These are phyloP conservation scores for Peniophora sp. DNA, from an alignment of 1,284 basidiomycete species.

Conservation along the genomic window DNA sequence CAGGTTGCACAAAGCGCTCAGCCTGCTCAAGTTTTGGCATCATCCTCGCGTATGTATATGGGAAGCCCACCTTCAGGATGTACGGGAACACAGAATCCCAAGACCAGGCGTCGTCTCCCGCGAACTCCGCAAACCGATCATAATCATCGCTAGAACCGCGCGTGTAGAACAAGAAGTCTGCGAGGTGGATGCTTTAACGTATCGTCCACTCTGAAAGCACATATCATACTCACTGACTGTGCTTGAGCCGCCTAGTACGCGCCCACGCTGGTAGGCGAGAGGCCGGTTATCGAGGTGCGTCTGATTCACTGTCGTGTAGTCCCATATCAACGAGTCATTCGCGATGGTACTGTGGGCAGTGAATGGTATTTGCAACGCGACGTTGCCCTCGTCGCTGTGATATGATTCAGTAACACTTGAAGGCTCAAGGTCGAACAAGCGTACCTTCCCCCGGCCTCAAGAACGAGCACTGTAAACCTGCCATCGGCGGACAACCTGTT, in stretches of 20 bases:
- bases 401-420: not conserved
- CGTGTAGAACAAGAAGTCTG: slow-evolving; percentile 1
- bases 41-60: not conserved
- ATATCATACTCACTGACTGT: not conserved
- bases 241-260: slow-evolving; percentile 1
- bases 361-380: not conserved
- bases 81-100: not conserved
- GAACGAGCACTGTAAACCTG: not conserved
- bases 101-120: not conserved
- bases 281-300: not conserved
- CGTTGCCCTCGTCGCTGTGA: not conserved
- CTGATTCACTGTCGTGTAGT: slow-evolving; percentile 1
- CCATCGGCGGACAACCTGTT: not conserved
- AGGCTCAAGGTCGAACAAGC: not conserved
- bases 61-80: not conserved
- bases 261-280: not conserved
- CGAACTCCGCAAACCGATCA: not conserved
- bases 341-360: not conserved
- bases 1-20: slow-evolving; percentile 13
- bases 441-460: not conserved
- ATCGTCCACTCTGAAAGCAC: not conserved
- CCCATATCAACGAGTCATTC: not conserved
- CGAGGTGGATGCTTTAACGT: not conserved
- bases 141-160: not conserved
- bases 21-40: not conserved